Conservation (phyloP, 441 rosid species). For the Syzygium syzygioides region DNA sequence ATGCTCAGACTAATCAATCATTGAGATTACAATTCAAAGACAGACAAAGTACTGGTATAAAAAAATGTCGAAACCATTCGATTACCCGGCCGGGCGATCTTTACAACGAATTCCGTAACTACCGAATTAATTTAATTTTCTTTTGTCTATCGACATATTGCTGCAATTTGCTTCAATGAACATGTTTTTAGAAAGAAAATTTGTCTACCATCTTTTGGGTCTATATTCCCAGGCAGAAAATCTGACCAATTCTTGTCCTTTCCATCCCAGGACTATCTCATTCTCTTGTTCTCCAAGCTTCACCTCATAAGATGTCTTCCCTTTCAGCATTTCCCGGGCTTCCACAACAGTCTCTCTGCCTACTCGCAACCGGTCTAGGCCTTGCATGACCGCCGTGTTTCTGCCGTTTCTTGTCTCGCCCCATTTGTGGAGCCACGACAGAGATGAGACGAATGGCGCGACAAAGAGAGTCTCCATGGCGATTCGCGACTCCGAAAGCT, state of each 20-base stretch:
- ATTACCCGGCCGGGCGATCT: not conserved
- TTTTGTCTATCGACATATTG: not conserved
- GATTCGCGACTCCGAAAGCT: conserved; percentile 25
- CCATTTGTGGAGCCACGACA: conserved; percentile 17
- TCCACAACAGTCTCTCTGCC: not conserved
- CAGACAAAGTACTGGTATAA: not conserved
- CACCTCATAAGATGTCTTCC: not conserved
- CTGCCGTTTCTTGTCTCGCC: not conserved
- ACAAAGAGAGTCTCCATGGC: conserved; percentile 34
- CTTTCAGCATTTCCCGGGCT: not conserved
- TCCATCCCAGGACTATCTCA: conserved; percentile 22
- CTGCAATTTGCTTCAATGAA: not conserved
- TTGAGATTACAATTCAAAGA: not conserved
- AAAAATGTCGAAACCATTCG: not conserved
- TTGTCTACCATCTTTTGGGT: not conserved
- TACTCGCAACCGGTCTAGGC: not conserved
- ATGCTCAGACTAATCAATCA: not conserved
- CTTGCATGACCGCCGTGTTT: not conserved
- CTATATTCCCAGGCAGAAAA: conserved; percentile 23
- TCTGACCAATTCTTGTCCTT: conserved; percentile 20
- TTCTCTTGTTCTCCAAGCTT: conserved; percentile 4
- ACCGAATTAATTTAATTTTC: not conserved
- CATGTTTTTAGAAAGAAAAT: not conserved
- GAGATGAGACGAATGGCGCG: conserved; percentile 21
- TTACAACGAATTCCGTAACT: not conserved